Percentiles rank a stretch among this genome's conserved stretches.
These are phyloP conservation scores for Oryza coarctata DNA, from an alignment of 176 grass and related monocot species.

Conservation along the genomic window DNA sequence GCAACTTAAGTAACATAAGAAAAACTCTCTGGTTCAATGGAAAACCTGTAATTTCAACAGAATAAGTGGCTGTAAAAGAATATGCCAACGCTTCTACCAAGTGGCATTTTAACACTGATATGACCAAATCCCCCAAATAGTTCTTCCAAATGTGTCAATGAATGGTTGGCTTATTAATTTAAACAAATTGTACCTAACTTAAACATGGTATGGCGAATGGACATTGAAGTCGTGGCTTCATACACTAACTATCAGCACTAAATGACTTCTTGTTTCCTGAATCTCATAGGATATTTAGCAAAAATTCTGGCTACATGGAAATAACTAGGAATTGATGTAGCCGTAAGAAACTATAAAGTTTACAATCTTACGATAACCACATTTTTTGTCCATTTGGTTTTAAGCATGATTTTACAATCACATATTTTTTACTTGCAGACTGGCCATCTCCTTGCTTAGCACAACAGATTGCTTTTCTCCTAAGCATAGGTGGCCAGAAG, in stretches of 20 bases:
- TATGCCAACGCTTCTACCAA: neutral
- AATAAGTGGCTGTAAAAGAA: neutral
- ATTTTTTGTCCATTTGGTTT: neutral
- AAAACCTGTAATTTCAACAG: neutral
- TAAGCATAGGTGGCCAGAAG: conserved; percentile 97
- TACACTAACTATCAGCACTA: conserved; percentile 3
- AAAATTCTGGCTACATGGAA: neutral
- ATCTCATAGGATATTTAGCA: neutral
- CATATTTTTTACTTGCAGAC: conserved; percentile 52
- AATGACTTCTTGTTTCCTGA: neutral
- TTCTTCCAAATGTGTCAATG: neutral
- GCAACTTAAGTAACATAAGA: neutral
- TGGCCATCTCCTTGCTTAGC: conserved; percentile 63
- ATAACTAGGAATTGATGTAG: neutral
- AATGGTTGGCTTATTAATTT: neutral
- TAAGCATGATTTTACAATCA: conserved; percentile 28
- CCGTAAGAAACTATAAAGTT: neutral
- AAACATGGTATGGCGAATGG: neutral
- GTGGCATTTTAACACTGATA: conserved; percentile 17
- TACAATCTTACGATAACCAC: neutral
- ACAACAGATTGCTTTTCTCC: conserved; percentile 81
- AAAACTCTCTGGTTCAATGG: conserved; percentile 6
- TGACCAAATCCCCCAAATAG: neutral
- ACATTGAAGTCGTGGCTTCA: neutral
- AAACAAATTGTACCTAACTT: neutral